Base-by-base conservation (phyloP, 768 basidiomycete genomes). In the Leccinum uliginosum region DNA sequence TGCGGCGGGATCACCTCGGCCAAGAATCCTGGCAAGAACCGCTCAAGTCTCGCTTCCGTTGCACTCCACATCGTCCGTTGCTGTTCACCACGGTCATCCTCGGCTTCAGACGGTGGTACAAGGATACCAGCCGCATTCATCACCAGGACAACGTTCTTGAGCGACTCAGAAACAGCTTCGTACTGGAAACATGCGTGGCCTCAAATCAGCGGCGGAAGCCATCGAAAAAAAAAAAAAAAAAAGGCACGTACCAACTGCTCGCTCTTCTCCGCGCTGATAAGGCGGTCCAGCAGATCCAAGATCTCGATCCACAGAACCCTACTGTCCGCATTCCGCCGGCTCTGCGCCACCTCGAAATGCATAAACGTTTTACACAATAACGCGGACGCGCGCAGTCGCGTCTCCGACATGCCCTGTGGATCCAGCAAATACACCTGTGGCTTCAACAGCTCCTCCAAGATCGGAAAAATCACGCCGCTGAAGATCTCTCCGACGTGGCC, bases 61-160 rank as follows among this genome's bases (percentile, higher is more conserved):
- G 86, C 83, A 12, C 80, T 80, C 95, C 95, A 99, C 32, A 98
- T 73, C 3, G 81, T 86, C 59, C 78, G 80, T 68, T 85, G 86
- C 47, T 76, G 77, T 54, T 84, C 84, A 51, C 79, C 76, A 53
- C 85, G 82, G 45, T 71, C 60, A 56, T 84, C 80, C 50, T 73
- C 72, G 11, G 60, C 63, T 4, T 68, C 66, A 26, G 71, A 67
- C 12, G 75, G 74, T 4, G 91, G 90, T 4, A 91, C 80, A 17
- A 99, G 82, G 55, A 95, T 85, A 5, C 82, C 81, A 1, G 88
- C 87, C 1, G 94, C 91, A 64, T 94, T 87, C 93, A 99, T 95
- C 50, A 99, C 96, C 49, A 98, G 80, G 15, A 99, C 75, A 50
- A 96, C 91, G 66, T 98, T 98, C 75, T 98, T 98, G 64, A 99